A percentile compares a stretch with the other conserved stretches of the same genome.
phyloP scores from a whole-genome alignment of 1,139 yeast genomes.

The Chernovozyma sophiae-reginae region DNA sequence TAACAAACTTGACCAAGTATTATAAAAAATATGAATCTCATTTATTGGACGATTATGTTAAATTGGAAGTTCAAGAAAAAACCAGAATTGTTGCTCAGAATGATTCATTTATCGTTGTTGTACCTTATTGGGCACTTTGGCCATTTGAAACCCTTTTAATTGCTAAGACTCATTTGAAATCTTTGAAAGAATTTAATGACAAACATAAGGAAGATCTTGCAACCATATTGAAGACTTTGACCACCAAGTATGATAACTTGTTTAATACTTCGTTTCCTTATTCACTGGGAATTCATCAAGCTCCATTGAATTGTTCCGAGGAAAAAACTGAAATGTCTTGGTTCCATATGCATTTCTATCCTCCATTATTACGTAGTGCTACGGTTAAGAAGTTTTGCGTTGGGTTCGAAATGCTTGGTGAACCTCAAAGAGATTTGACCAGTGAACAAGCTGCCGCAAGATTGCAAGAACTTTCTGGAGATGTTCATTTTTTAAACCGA shows the following conservation, averaged over 20 bases:
- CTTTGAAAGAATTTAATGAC: slow-evolving; percentile 46
- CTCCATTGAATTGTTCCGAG: slow-evolving; percentile 46
- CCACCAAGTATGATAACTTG: slow-evolving; percentile 68
- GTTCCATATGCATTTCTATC: slow-evolving; percentile 77
- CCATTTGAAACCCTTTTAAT: slow-evolving; percentile 71
- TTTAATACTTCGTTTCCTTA: slow-evolving; percentile 71
- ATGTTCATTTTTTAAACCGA: slow-evolving; percentile 27
- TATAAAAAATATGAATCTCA: slow-evolving; percentile 41
- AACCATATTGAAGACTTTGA: slow-evolving; percentile 46
- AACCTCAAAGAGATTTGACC: slow-evolving; percentile 74
- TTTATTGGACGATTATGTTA: slow-evolving; percentile 62
- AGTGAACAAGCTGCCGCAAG: slow-evolving; percentile 70
- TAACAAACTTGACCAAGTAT: slow-evolving; percentile 49
- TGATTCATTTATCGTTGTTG: slow-evolving; percentile 64
- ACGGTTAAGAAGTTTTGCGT: slow-evolving; percentile 74
- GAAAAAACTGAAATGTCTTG: slow-evolving; percentile 45
- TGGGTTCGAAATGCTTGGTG: slow-evolving; percentile 76
- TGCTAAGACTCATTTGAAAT: slow-evolving; percentile 50
- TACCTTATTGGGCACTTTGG: slow-evolving; percentile 84
- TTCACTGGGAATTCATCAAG: slow-evolving; percentile 80
- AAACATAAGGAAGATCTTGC: slow-evolving; percentile 58
- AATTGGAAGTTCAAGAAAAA: slow-evolving; percentile 48
- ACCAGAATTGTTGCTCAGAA: slow-evolving; percentile 57
- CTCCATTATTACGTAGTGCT: slow-evolving; percentile 71
- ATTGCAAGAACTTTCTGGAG: slow-evolving; percentile 43